These are phyloP conservation scores for Leccinum pachyderme DNA, from an alignment of 1,284 basidiomycete species.

Conservation along the genomic window DNA sequence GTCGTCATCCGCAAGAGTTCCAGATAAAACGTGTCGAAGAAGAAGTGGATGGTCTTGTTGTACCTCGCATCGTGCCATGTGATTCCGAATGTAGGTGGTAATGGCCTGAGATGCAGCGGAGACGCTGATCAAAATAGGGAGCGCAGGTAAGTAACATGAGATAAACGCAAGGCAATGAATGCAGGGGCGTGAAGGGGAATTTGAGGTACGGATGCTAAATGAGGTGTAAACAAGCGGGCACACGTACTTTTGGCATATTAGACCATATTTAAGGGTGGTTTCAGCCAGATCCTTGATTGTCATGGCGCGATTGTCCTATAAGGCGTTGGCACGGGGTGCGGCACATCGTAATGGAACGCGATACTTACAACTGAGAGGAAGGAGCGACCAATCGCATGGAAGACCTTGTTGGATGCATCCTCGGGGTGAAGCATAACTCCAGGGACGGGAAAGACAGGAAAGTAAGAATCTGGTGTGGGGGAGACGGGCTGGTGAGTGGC, in stretches of 20 bases:
- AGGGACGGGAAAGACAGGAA: conserved; percentile 52
- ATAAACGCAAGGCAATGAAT: conserved; percentile 12
- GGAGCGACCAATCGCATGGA: conserved; percentile 66
- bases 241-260: conserved; percentile 71
- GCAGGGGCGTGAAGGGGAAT: conserved; percentile 6
- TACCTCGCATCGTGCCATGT: conserved; percentile 64
- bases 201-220: conserved; percentile 6
- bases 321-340: conserved; percentile 9
- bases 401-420: conserved; percentile 66
- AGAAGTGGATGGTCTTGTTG: conserved; percentile 72
- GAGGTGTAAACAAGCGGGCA: conserved; percentile 9
- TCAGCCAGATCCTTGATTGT: conserved; percentile 80
- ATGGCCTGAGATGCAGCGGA: conserved; percentile 77
- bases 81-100: conserved; percentile 72
- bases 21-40: conserved; percentile 67
- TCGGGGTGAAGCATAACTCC: conserved; percentile 67
- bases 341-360: conserved; percentile 8
- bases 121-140: conserved; percentile 40
- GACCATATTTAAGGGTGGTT: conserved; percentile 58
- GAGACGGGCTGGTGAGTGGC: conserved; percentile 15
- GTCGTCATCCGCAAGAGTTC: conserved; percentile 67
- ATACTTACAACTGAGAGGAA: conserved; percentile 68
- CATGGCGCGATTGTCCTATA: conserved; percentile 73
- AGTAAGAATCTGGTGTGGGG: conserved; percentile 12
- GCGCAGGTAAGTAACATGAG: conserved; percentile 15